Evolutionary conservation across 2,329 filamentous ascomycete species (phyloP), one percentile per base, ranked within the genome.

Genomic region (Aspergillus carbonarius): DNA sequence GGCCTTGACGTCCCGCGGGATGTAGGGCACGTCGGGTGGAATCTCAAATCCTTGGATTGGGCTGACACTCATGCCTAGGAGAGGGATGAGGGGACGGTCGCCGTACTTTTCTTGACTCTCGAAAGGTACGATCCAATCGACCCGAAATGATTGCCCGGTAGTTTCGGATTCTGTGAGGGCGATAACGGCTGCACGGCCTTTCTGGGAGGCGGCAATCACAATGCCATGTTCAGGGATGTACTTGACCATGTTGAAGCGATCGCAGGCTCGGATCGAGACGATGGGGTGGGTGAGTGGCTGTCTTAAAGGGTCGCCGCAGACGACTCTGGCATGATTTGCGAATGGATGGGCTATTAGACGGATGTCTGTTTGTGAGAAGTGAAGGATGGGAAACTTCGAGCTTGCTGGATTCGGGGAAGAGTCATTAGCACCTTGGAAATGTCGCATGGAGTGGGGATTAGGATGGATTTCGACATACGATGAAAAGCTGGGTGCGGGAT

Each of bases 201-300:
- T 81, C 48, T 86, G 84, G 1, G 81, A 82, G 0, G 80, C 86
- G 2, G 85, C 75, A 25, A 87, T 70, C 27, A 88, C 79, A 47
- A 87, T 72, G 3, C 85, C 84, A 5, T 87, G 74, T 37, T 85
- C 81, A 0, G 85, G 83, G 15, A 88, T 81, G 53, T 85, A 81
- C 12, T 81, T 78, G 23, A 80, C 73, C 78, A 85, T 82, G 67
- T 85, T 86, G 37, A 87, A 78, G 7, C 85, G 82, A 59, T 85
- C 81, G 47, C 68, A 74, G 47, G 63, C 52, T 17, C 60, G 57
- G 32, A 69, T 66, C 18, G 67, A 66, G 1, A 65, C 62, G 8
- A 67, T 59, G 48, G 65, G 62, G 46, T 63, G 69, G 34, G 63
- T 63, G 55, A 70, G 65, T 51, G 54, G 68, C 61, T 72, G 72